phyloP scores from a whole-genome alignment of 306 rosid genomes.

The Vigna reflexopilosa region DNA sequence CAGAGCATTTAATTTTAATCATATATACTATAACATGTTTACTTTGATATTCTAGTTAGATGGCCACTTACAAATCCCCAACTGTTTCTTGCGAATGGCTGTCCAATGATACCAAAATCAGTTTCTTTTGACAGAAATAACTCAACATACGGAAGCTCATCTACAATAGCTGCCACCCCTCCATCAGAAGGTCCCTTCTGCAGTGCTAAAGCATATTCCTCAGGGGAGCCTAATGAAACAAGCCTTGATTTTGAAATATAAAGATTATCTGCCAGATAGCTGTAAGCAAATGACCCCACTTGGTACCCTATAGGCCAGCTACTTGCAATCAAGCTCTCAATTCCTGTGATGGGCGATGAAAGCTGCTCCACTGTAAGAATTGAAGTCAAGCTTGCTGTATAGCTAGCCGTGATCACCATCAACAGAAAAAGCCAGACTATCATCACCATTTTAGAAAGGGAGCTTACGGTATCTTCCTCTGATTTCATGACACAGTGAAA shows the following conservation, averaged over 20 bases:
- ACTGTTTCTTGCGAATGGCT: slow-evolving; percentile 79
- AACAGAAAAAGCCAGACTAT: slow-evolving; percentile 90
- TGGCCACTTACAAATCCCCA: slow-evolving; percentile 96
- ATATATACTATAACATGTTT: slow-evolving; percentile 7
- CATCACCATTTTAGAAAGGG: slow-evolving; percentile 94
- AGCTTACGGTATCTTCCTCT: slow-evolving; percentile 81
- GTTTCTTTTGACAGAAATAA: slow-evolving; percentile 73
- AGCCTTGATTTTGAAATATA: slow-evolving; percentile 74
- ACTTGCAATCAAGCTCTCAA: slow-evolving; percentile 82
- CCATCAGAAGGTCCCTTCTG: slow-evolving; percentile 72
- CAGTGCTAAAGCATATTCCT: slow-evolving; percentile 80
- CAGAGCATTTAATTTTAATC: slow-evolving; percentile 1
- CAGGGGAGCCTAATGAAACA: slow-evolving; percentile 77
- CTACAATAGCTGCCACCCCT: slow-evolving; percentile 93
- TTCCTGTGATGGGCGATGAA: slow-evolving; percentile 85
- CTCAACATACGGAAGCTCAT: slow-evolving; percentile 88
- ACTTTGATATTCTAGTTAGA: slow-evolving; percentile 37
- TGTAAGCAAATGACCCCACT: slow-evolving; percentile 88
- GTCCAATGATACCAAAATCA: slow-evolving; percentile 86
- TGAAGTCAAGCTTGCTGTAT: slow-evolving; percentile 94
- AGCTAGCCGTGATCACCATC: slow-evolving; percentile 96
- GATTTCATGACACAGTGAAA: slow-evolving; percentile 51
- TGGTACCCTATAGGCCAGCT: slow-evolving; percentile 89
- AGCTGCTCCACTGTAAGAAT: slow-evolving; percentile 95
- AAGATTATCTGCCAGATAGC: slow-evolving; percentile 78